phyloP scores from a whole-genome alignment of 495 filamentous ascomycete genomes.

The Penicillium macrosclerotiorum region DNA sequence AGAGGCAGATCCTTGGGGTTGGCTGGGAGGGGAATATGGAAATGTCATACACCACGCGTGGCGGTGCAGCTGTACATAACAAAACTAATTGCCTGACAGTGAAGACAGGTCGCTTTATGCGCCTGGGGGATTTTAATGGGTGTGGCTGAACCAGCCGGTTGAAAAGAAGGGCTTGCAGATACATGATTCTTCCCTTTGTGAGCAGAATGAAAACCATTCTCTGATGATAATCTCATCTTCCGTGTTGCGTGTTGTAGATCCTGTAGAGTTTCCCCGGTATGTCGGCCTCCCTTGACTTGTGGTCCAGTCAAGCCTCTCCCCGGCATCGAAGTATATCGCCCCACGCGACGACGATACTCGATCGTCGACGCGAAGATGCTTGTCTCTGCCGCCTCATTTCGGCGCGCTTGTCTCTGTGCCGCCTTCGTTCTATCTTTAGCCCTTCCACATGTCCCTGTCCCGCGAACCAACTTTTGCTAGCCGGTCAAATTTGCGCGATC shows the following conservation, averaged over 20 bases:
- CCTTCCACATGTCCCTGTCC: no score
- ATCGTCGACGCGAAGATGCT: no score
- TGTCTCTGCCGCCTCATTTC: no score
- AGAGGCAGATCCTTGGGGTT: constrained; percentile 3
- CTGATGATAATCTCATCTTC: neutral
- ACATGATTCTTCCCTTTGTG: constrained; percentile 32
- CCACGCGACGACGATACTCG: no score
- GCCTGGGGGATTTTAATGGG: constrained; percentile 26
- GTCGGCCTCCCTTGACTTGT: no score
- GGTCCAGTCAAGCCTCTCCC: no score
- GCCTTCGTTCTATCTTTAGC: no score
- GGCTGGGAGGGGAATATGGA: constrained; percentile 5
- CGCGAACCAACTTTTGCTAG: no score
- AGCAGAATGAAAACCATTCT: constrained; percentile 22
- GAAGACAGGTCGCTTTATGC: constrained; percentile 13
- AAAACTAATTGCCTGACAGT: constrained; percentile 17
- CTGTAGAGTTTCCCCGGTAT: neutral
- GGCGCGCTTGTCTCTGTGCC: no score
- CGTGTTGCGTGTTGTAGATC: neutral
- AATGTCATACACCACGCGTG: constrained; percentile 17
- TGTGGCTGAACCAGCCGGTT: constrained; percentile 22
- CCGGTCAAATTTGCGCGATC: constrained; percentile 17
- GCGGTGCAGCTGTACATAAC: constrained; percentile 43
- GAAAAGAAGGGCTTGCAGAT: constrained; percentile 30
- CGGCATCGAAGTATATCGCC: no score